Base-by-base conservation (phyloP, 2,329 filamentous ascomycete genomes). In the Plectosphaerella cucumerina region DNA sequence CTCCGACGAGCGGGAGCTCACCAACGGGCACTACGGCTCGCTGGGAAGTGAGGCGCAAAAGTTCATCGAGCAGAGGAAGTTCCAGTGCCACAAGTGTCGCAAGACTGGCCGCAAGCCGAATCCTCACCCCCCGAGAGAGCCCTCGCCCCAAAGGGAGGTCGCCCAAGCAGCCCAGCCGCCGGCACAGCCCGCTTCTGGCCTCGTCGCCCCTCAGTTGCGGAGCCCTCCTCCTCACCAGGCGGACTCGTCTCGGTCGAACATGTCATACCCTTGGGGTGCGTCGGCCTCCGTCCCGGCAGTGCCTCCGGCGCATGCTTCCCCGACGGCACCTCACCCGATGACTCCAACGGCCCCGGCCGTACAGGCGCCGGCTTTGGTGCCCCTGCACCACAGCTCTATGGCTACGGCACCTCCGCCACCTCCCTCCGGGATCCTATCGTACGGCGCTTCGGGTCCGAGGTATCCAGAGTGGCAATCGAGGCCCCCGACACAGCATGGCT, bases 81-180 rank as follows among this genome's bases (percentile, higher is more conserved):
- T 82, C 56, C 86, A 90, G 66, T 92, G 88, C 60, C 88, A 92
- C 68, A 88, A 89, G 65, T 92, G 88, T 62, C 78, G 75, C 57
- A 85, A 81, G 62, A 65, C 68, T 26, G 77, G 77, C 51, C 74
- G 73, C 22, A 71, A 75, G 49, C 71, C 77, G 4, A 56, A 62
- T 22, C 59, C 66, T 20, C 69, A 68, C 51, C 53, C 49, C 21
- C 43, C 45, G 21, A 46, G 51, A 48, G 47, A 54, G 46, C 47
- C 50, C 5, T 52, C 47, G 39, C 48, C 50, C 49, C 49, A 18
- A 9, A 37, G 14, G 35, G 35, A 37, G 35, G 35, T 37, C 35
- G 35, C 15, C 14, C 14, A n/a, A 18, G 35, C 35, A 6, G 14
- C 15, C 17, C 35, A 15, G 14, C 56, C 64, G 1, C 57, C 53